Evolutionary conservation across 2,329 filamentous ascomycete genomes (phyloP).

Genomic region (Aspergillus sergii): DNA sequence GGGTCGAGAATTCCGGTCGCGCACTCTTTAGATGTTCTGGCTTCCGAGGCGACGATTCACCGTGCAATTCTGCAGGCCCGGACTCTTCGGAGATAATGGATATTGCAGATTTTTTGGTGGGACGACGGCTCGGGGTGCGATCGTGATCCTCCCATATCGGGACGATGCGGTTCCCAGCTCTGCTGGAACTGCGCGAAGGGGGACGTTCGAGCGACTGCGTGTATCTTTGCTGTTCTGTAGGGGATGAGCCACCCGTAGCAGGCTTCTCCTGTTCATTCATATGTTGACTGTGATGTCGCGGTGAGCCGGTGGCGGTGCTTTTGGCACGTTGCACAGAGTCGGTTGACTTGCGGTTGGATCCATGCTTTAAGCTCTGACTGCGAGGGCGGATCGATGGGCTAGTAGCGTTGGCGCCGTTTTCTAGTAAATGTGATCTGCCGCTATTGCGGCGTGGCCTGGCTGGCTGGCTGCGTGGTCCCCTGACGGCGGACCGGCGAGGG

Average conservation of each 20-base stretch:
- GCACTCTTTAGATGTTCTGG: conserved; percentile 13
- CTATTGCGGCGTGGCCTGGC: conserved; percentile 24
- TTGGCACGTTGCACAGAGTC: conserved; percentile 30
- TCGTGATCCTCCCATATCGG: conserved; percentile 49
- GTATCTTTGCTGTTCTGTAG: neutral
- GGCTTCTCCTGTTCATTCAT: conserved; percentile 7
- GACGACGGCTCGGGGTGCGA: conserved; percentile 19
- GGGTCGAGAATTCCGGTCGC: conserved; percentile 26
- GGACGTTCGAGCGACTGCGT: neutral
- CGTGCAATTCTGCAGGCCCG: conserved; percentile 15
- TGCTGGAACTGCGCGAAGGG: conserved; percentile 14
- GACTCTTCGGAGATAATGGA: conserved; percentile 14
- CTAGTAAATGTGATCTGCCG: conserved; percentile 20
- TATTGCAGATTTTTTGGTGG: conserved; percentile 19
- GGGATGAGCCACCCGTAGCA: no score
- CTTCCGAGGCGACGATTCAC: conserved; percentile 9
- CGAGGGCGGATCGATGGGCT: conserved; percentile 15
- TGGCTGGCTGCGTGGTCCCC: conserved; percentile 38
- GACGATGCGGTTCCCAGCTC: conserved; percentile 26
- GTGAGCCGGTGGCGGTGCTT: conserved; percentile 20
- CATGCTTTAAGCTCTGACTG: conserved; percentile 13
- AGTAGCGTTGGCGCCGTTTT: conserved; percentile 14
- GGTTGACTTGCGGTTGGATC: conserved; percentile 31
- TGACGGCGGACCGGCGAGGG: conserved; percentile 35
- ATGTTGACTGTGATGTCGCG: conserved; percentile 13